Percentiles rank a stretch among this genome's conserved stretches.
Evolutionary conservation across 805 yeast species (phyloP).

Genomic region (Hemisphaericaspora nanyangensis): DNA sequence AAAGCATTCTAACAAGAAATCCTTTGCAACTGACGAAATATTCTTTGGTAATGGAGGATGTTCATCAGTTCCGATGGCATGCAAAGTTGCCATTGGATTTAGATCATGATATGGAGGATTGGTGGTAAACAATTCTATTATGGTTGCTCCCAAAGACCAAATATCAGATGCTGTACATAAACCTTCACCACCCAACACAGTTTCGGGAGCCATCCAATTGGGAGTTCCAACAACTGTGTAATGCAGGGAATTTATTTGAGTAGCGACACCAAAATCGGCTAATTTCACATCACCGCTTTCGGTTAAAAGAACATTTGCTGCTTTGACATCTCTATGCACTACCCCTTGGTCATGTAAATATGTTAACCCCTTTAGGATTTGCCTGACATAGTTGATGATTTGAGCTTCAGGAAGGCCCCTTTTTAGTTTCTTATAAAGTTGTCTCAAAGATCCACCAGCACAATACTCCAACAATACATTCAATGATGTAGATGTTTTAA

Average conservation of each 20-base stretch:
- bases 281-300: slow-evolving; percentile 67
- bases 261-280: slow-evolving; percentile 96
- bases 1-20: slow-evolving; percentile 65
- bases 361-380: slow-evolving; percentile 56
- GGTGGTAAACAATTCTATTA: slow-evolving; percentile 80
- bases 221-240: slow-evolving; percentile 76
- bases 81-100: slow-evolving; percentile 75
- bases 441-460: slow-evolving; percentile 62
- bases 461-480: slow-evolving; percentile 61
- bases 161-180: slow-evolving; percentile 86
- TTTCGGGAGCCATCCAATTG: slow-evolving; percentile 99
- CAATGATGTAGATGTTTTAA: slow-evolving; percentile 48
- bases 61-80: slow-evolving; percentile 76
- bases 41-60: slow-evolving; percentile 64
- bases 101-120: slow-evolving; percentile 82
- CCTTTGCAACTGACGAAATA: slow-evolving; percentile 41
- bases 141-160: slow-evolving; percentile 95
- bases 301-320: slow-evolving; percentile 81
- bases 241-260: slow-evolving; percentile 43
- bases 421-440: slow-evolving; percentile 43
- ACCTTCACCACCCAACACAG: slow-evolving; percentile 74
- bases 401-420: slow-evolving; percentile 55
- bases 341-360: slow-evolving; percentile 71
- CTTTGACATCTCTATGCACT: slow-evolving; percentile 85
- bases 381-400: slow-evolving; percentile 46